These are phyloP conservation scores for Quillaja saponaria DNA, from an alignment of 306 rosid genomes.

Conservation along the genomic window DNA sequence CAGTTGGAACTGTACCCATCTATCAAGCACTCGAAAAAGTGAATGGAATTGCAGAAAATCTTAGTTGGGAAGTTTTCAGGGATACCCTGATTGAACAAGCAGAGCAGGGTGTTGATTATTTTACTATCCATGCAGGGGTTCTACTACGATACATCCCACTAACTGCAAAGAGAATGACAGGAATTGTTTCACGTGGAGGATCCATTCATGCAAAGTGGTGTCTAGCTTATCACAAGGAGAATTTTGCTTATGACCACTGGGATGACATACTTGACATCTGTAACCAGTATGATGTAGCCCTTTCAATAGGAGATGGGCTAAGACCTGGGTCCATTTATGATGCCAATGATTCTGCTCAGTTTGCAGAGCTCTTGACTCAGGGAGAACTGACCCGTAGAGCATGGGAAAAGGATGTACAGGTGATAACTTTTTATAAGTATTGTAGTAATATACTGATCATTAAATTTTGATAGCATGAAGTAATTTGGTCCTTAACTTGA, in stretches of 20 bases:
- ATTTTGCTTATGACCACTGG: conserved; percentile 98
- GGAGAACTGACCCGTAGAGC: conserved; percentile 98
- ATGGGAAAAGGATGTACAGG: conserved; percentile 99
- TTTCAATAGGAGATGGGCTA: conserved; percentile 94
- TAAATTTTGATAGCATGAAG: conserved; percentile 6
- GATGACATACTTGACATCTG: conserved; percentile 98
- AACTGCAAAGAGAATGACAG: conserved; percentile 97
- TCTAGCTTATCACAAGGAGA: conserved; percentile 93
- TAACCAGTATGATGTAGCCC: conserved; percentile 87
- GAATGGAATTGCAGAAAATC: conserved; percentile 90
- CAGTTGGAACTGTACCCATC: conserved; percentile 97
- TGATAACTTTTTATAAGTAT: conserved; percentile 31
- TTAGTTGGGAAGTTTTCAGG: conserved; percentile 84
- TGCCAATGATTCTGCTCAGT: conserved; percentile 98
- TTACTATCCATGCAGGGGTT: conserved; percentile 98
- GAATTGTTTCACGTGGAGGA: conserved; percentile 98
- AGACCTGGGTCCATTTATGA: conserved; percentile 99
- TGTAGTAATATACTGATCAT: conserved; percentile 7
- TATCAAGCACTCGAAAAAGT: conserved; percentile 99
- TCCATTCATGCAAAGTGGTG: conserved; percentile 99
- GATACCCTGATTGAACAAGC: conserved; percentile 98
- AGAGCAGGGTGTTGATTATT: conserved; percentile 99
- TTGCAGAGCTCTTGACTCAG: conserved; percentile 98
- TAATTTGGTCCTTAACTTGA: conserved; percentile 4
- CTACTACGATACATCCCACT: conserved; percentile 90